phyloP scores from a whole-genome alignment of 2,329 filamentous ascomycete genomes.

The Diaporthe eres region DNA sequence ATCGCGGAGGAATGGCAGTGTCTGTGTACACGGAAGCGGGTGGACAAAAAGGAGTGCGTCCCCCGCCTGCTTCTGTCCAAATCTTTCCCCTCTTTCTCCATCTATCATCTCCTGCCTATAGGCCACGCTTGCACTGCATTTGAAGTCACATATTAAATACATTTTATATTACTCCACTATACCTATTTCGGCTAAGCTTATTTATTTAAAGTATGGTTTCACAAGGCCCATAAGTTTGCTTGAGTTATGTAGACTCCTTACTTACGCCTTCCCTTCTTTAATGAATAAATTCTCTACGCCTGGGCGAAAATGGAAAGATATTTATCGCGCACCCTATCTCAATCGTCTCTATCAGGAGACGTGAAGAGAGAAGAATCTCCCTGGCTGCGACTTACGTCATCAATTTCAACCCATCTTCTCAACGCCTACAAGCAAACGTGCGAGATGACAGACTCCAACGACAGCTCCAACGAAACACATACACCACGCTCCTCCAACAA shows the following conservation, averaged over 20 bases:
- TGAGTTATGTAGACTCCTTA: background rate
- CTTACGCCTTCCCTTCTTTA: background rate
- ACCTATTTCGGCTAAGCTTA: background rate
- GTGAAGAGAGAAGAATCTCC: no score
- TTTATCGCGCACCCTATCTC: no score
- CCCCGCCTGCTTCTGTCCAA: background rate
- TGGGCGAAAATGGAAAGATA: no score
- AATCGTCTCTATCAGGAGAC: no score
- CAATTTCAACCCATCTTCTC: no score
- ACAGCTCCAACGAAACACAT: no score
- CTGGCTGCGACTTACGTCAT: no score
- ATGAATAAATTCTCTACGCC: background rate
- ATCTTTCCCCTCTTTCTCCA: background rate
- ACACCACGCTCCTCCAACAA: no score
- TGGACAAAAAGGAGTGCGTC: background rate
- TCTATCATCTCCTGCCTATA: background rate
- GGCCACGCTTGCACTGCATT: background rate
- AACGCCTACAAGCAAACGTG: no score
- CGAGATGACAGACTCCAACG: no score
- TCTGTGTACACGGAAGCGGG: background rate
- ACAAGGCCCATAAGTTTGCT: background rate
- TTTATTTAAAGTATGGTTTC: conserved; percentile 7
- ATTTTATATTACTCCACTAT: background rate
- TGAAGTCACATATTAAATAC: background rate
- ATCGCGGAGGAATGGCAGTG: background rate